Percentiles rank a stretch among this genome's conserved stretches.
These are phyloP conservation scores for Ziziphus jujuba DNA, from an alignment of 306 rosid species.

Conservation along the genomic window DNA sequence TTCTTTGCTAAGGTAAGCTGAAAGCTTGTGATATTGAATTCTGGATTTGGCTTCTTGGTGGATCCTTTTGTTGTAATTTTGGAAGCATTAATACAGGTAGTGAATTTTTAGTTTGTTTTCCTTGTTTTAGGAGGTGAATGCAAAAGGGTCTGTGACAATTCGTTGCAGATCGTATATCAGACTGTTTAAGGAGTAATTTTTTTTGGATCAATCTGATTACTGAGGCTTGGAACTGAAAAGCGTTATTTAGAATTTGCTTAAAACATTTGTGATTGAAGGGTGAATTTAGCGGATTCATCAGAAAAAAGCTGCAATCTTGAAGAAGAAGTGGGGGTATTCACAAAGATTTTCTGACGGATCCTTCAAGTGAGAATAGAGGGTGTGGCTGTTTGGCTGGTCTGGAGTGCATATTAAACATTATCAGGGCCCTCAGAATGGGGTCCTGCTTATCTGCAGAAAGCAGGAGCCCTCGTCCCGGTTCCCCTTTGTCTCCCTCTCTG, in stretches of 20 bases:
- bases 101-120: background rate
- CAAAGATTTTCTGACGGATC: constrained; percentile 58
- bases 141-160: constrained; percentile 11
- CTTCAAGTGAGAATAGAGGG: constrained; percentile 49
- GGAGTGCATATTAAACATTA: constrained; percentile 84
- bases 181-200: background rate
- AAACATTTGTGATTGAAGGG: background rate
- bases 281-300: background rate
- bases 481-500: constrained; percentile 48
- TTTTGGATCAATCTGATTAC: background rate
- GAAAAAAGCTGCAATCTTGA: background rate
- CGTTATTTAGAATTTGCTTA: background rate
- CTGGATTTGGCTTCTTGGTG: constrained; percentile 1
- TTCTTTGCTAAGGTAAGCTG: background rate
- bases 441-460: constrained; percentile 98
- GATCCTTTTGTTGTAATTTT: background rate
- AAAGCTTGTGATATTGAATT: background rate
- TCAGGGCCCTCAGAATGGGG: constrained; percentile 99
- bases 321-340: constrained; percentile 20
- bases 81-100: too few relatives aligned
- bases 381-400: constrained; percentile 53
- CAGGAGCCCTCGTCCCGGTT: constrained; percentile 79
- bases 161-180: background rate
- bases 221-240: constrained; percentile 3
- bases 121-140: background rate